A percentile compares a stretch with the other conserved stretches of the same genome.
Evolutionary conservation across 768 basidiomycete species (phyloP).

Genomic region (Auriculariales sp.): DNA sequence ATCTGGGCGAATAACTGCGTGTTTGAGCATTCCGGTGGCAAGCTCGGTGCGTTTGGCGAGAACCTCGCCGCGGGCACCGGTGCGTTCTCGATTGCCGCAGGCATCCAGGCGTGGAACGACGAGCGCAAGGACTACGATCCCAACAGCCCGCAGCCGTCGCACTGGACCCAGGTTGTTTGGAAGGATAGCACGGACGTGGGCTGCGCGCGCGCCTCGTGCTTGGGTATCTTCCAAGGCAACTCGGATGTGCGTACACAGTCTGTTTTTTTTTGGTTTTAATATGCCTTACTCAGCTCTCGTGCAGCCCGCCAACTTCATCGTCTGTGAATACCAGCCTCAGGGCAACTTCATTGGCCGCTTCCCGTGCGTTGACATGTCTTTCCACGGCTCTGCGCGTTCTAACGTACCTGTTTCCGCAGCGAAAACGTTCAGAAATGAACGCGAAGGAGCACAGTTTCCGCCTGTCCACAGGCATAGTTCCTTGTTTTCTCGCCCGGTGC

Average conservation of each 20-base stretch:
- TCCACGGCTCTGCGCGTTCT: background rate
- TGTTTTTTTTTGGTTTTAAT: background rate
- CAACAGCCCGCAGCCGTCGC: constrained; percentile 41
- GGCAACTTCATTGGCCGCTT: constrained; percentile 56
- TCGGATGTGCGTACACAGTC: constrained; percentile 17
- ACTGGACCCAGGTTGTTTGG: constrained; percentile 72
- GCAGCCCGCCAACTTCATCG: constrained; percentile 42
- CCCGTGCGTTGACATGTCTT: constrained; percentile 26
- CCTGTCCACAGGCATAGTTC: too few species aligned
- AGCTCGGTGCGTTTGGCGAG: constrained; percentile 52
- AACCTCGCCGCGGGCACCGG: constrained; percentile 68
- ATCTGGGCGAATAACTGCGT: constrained; percentile 54
- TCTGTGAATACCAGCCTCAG: constrained; percentile 52
- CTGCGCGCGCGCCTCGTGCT: constrained; percentile 42
- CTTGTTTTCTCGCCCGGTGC: too few species aligned
- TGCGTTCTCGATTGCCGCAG: constrained; percentile 31
- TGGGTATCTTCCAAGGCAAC: constrained; percentile 39
- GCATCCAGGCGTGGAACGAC: constrained; percentile 46
- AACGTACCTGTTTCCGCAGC: background rate
- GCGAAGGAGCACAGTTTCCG: background rate
- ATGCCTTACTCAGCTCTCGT: constrained; percentile 3
- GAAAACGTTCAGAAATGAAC: constrained; percentile 5
- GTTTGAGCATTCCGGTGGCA: constrained; percentile 55
- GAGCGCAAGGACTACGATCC: constrained; percentile 47
- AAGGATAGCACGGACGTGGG: constrained; percentile 49